Evolutionary conservation across 2,329 filamentous ascomycete species (phyloP), one percentile per base, ranked within the genome.

Genomic region (Ophiocordyceps sinensis): DNA sequence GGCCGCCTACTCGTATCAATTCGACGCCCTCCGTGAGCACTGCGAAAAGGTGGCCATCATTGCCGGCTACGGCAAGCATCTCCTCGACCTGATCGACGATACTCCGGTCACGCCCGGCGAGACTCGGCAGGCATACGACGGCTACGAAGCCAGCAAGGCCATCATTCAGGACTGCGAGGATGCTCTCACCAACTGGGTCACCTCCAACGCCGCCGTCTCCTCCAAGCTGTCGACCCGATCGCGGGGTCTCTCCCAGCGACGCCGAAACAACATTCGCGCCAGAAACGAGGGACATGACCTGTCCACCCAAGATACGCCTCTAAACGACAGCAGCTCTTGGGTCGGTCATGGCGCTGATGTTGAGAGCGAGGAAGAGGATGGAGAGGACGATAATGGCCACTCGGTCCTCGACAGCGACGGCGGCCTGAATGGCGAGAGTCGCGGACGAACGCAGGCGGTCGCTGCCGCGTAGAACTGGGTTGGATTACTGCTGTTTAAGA

Each of bases 131-230:
- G 88, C 91, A 1, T 98, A 98, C 58, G 91, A 98, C 56, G 91
- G 91, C 47, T 98, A 98, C 60, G 91, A 98, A 62, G 88, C 88
- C 47, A 94, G 85, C 75, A 96, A 95, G 68, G 89, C 84, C 48
- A 96, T 98, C 64, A 96, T 98, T 56, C 91, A 98, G 67, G 91
- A 98, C 64, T 98, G 91, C 62, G 91, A 98, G 66, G 88, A 96
- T 59, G 77, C 91, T 2, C 79, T 98, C 45, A 95, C 87, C 60
- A 95, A 94, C 71, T 98, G 91, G 91, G 87, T 96, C 32, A 75
- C 79, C 43, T 81, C 86, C 54, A 91, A 93, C 57, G 89, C 91
- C 6, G 81, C 85, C 37, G 87, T 98, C 51, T 82, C 75, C 43
- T 81, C 88, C 48, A 88, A 85, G 61, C 77, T 98, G 38, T 94